Evolutionary conservation across 306 rosid species (phyloP), one percentile per base, ranked within the genome.

Genomic region (Quercus gilva): DNA sequence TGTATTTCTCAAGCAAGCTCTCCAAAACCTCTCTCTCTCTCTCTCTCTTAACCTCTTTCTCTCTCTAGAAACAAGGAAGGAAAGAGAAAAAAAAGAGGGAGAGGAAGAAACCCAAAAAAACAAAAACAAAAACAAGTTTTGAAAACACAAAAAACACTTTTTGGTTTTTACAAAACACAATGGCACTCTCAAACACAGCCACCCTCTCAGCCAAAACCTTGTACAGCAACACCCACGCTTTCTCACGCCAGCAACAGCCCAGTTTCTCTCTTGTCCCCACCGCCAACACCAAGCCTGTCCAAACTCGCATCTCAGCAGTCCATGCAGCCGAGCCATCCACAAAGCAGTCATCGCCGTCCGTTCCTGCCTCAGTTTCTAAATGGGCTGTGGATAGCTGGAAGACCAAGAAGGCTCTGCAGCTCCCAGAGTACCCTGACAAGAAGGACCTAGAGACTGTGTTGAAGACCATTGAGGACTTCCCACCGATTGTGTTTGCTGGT

Each of bases 401-500:
- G 80, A 37, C 85, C 31, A 89, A 87, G 85, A 85, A 69, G 83
- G 91, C 90, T 2, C 35, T 87, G 83, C 96, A 91, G 19, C 87
- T 89, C 5, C 93, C 96, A 4, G 96, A 87, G 74, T 91, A 91
- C 74, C 96, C 96, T 6, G 83, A 91, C 55, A 73, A 87, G 76
- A 59, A 81, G 5, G 88, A 81, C 49, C 79, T 91, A 26, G 88
- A 85, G 3, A n/a, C 87, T 8, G 96, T 91, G 51, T 82, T 91
- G 17, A 35, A 81, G 70, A 87, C 92, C 52, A 79, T 91, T 0
- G 93, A 91, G 77, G 74, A 84, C 1, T 91, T 91, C 74, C 96
- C 96, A 19, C 96, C 96, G 9, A 85, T 91, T 12, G 96, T 91
- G 67, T 91, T 91, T 55, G 96, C 96, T 19, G 96, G 96, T 0